These are phyloP conservation scores for Tylopilus sp. DNA, from an alignment of 1,284 basidiomycete species.

Conservation along the genomic window DNA sequence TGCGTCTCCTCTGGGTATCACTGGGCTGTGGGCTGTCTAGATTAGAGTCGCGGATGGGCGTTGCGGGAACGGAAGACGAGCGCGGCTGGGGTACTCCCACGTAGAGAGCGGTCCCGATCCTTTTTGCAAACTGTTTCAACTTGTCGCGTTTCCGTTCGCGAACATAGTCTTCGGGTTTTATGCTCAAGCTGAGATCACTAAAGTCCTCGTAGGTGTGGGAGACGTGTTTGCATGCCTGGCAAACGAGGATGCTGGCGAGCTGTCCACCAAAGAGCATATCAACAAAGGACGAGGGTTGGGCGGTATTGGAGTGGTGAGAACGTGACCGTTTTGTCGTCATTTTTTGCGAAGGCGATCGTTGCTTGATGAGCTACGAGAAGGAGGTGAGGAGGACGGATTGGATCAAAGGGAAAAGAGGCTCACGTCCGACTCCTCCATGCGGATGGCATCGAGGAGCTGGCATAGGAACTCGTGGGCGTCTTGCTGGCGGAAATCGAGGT, in stretches of 20 bases:
- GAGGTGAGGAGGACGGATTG: constrained; percentile 7
- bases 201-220: constrained; percentile 87
- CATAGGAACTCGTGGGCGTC: constrained; percentile 92
- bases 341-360: constrained; percentile 50
- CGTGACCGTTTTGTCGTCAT: constrained; percentile 5
- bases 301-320: constrained; percentile 21
- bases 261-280: constrained; percentile 89
- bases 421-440: constrained; percentile 93
- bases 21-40: constrained; percentile 26
- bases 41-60: constrained; percentile 32
- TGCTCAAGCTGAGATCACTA: constrained; percentile 84
- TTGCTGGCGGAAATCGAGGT: constrained; percentile 88
- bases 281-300: constrained; percentile 57
- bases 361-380: constrained; percentile 65
- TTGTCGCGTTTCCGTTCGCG: constrained; percentile 66
- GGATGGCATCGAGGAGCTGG: constrained; percentile 87
- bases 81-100: constrained; percentile 35
- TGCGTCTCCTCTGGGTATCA: constrained; percentile 36
- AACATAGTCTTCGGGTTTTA: constrained; percentile 75
- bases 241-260: constrained; percentile 86
- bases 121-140: constrained; percentile 66
- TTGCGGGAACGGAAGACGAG: constrained; percentile 53
- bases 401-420: constrained; percentile 25
- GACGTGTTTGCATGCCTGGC: constrained; percentile 88
- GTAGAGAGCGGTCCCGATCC: constrained; percentile 38